A percentile compares a stretch with the other conserved stretches of the same genome.
phyloP scores from a whole-genome alignment of 306 rosid genomes.

The Leucaena leucocephala region DNA sequence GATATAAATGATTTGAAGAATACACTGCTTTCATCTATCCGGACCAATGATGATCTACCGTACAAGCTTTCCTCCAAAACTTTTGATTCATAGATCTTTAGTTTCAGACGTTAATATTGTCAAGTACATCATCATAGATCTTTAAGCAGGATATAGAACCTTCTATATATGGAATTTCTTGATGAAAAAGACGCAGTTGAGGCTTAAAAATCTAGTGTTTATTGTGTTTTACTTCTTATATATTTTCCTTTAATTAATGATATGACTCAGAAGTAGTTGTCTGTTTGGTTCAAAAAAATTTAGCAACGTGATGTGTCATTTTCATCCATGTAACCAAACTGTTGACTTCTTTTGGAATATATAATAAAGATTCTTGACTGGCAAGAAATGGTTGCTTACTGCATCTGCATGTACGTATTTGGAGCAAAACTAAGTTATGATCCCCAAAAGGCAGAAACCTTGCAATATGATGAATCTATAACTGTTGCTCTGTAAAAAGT shows the following conservation, averaged over 20 bases:
- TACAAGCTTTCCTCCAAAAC: slow-evolving; percentile 33
- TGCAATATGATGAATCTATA: slow-evolving; percentile 18
- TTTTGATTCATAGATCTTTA: slow-evolving; percentile 22
- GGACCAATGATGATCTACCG: slow-evolving; percentile 42
- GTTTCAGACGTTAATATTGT: slow-evolving; percentile 20
- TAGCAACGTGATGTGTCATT: slow-evolving; percentile 22
- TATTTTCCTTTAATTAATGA: slow-evolving; percentile 18
- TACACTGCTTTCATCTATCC: slow-evolving; percentile 55
- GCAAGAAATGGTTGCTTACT: slow-evolving; percentile 28
- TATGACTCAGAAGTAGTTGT: slow-evolving; percentile 15
- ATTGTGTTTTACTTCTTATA: slow-evolving; percentile 25
- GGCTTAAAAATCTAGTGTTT: neutral
- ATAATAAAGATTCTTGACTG: slow-evolving; percentile 32
- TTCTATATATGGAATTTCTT: neutral
- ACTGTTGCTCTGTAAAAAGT: slow-evolving; percentile 31
- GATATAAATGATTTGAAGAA: slow-evolving; percentile 60
- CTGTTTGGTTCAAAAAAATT: slow-evolving; percentile 23
- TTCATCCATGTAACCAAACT: slow-evolving; percentile 35
- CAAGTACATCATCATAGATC: slow-evolving; percentile 18
- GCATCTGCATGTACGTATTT: neutral
- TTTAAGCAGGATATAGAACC: neutral
- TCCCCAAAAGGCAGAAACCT: neutral
- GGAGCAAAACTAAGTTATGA: slow-evolving; percentile 30
- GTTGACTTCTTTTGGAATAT: slow-evolving; percentile 21
- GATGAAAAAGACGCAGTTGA: too few species aligned